A percentile compares a stretch with the other conserved stretches of the same genome.
These are phyloP conservation scores for Oryza nivara DNA, from an alignment of 176 grass and related monocot species.

Conservation along the genomic window DNA sequence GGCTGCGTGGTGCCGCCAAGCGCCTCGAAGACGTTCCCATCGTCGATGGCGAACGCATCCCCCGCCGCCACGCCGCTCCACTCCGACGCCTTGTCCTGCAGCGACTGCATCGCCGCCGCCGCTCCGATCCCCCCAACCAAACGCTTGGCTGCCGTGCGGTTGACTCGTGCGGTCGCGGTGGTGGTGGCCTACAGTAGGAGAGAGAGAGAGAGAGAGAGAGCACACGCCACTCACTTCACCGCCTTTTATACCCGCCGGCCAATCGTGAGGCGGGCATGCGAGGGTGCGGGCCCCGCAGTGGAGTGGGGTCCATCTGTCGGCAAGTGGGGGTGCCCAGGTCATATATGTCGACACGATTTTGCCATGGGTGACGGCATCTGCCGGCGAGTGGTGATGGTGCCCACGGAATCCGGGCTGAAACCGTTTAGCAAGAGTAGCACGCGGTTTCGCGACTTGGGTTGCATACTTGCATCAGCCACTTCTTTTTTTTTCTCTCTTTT, in stretches of 20 bases:
- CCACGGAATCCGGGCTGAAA: background rate
- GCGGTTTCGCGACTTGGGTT: too few species aligned
- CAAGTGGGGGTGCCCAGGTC: too few species aligned
- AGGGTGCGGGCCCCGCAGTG: background rate
- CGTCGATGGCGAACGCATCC: conserved; percentile 89
- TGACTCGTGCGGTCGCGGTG: conserved; percentile 1
- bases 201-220: too few species aligned
- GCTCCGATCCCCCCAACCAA: background rate
- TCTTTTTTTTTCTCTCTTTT: too few species aligned
- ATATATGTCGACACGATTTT: conserved; percentile 28
- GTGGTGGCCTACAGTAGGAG: too few species aligned
- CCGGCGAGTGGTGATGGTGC: background rate
- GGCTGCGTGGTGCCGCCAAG: conserved; percentile 84
- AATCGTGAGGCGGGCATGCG: conserved; percentile 15
- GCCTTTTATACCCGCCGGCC: conserved; percentile 25
- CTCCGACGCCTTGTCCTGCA: conserved; percentile 95
- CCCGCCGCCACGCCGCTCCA: conserved; percentile 84
- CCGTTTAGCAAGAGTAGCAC: too few species aligned
- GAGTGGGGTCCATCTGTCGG: background rate
- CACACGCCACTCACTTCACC: too few species aligned
- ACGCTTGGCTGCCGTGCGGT: background rate
- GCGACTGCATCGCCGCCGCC: conserved; percentile 59
- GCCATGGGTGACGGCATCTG: background rate
- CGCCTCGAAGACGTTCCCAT: conserved; percentile 73
- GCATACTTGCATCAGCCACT: too few species aligned